phyloP scores from a whole-genome alignment of 495 filamentous ascomycete species.

The Diplogelasinospora grovesii region DNA sequence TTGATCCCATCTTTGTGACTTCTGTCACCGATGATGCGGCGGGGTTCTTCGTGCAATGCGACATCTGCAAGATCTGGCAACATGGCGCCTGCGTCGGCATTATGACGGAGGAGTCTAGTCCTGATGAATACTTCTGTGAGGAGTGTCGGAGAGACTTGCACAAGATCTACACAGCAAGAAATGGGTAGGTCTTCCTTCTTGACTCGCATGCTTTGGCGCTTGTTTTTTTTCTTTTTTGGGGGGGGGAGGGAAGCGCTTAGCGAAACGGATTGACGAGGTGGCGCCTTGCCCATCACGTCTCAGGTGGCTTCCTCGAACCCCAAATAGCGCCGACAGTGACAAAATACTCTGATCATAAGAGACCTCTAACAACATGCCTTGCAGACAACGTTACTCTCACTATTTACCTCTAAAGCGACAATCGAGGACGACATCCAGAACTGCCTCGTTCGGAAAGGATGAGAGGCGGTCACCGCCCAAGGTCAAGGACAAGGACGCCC shows the following conservation, averaged over 20 bases:
- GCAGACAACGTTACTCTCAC: conserved; percentile 49
- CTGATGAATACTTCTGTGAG: conserved; percentile 98
- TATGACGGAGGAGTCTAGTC: conserved; percentile 82
- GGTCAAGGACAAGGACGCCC: too few relatives aligned
- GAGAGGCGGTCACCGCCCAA: conserved; percentile 39
- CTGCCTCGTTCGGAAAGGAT: conserved; percentile 54
- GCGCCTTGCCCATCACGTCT: conserved; percentile 21
- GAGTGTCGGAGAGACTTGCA: conserved; percentile 88
- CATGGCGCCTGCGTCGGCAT: conserved; percentile 98
- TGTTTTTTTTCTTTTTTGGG: neutral
- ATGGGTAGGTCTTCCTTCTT: conserved; percentile 63
- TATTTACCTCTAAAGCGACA: conserved; percentile 48
- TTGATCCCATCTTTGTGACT: conserved; percentile 55
- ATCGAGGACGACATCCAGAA: conserved; percentile 42
- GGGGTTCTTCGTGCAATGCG: conserved; percentile 96
- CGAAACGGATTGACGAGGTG: conserved; percentile 20
- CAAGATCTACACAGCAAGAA: conserved; percentile 65
- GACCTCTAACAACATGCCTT: conserved; percentile 26
- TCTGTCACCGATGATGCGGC: conserved; percentile 77
- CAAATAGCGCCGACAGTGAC: neutral
- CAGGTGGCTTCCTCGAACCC: conserved; percentile 5
- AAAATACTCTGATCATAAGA: too few relatives aligned
- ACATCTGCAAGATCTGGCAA: conserved; percentile 97
- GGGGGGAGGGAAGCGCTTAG: conserved; percentile 23
- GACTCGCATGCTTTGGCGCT: neutral